Evolutionary conservation across 805 yeast species (phyloP).

Genomic region (Lipomyces lipofer): DNA sequence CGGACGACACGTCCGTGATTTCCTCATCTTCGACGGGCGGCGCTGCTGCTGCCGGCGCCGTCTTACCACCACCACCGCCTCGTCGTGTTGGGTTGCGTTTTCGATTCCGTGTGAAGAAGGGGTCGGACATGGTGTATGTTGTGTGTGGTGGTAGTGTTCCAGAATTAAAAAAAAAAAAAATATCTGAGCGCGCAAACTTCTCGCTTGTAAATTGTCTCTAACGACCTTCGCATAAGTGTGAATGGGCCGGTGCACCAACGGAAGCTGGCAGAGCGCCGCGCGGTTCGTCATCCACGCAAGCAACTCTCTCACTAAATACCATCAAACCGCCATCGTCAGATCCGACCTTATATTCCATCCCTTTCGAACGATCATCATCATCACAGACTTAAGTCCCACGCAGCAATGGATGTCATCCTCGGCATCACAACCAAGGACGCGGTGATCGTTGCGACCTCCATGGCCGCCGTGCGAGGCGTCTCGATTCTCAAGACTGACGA

Average conservation of each 20-base stretch:
- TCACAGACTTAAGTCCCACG: too few species aligned
- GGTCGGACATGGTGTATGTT: slow-evolving; percentile 23
- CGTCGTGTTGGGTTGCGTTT: slow-evolving; percentile 14
- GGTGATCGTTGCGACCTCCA: slow-evolving; percentile 90
- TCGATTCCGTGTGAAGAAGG: slow-evolving; percentile 29
- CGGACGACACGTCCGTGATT: slow-evolving; percentile 30
- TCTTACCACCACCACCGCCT: slow-evolving; percentile 1
- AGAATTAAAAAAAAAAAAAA: background rate
- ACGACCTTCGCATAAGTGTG: too few species aligned
- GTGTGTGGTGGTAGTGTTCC: background rate
- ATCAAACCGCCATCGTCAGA: too few species aligned
- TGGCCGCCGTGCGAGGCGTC: slow-evolving; percentile 89
- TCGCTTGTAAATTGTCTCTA: too few species aligned
- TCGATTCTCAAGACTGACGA: slow-evolving; percentile 76
- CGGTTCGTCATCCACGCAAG: too few species aligned
- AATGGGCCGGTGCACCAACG: too few species aligned
- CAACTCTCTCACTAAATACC: too few species aligned
- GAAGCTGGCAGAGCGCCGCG: too few species aligned
- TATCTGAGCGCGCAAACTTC: too few species aligned
- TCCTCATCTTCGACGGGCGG: slow-evolving; percentile 30
- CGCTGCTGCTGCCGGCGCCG: background rate
- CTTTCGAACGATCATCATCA: too few species aligned
- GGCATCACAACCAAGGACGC: slow-evolving; percentile 82
- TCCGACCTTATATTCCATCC: too few species aligned
- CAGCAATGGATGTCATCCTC: slow-evolving; percentile 89